A percentile compares a stretch with the other conserved stretches of the same genome.
These are phyloP conservation scores for Starmerella geochares DNA, from an alignment of 805 yeast species.

Conservation along the genomic window DNA sequence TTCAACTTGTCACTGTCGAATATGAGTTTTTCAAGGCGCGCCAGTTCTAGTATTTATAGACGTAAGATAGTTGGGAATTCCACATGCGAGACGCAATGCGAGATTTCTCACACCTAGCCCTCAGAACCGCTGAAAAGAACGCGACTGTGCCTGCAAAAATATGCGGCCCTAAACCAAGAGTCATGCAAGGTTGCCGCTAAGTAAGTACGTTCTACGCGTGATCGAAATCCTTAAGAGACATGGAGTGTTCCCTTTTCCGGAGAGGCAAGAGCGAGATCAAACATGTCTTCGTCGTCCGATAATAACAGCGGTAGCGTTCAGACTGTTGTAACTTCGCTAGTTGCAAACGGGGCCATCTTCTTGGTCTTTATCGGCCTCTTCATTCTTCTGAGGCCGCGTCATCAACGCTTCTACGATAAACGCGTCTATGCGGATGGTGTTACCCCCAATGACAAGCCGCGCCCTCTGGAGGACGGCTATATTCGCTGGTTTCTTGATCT, in stretches of 20 bases:
- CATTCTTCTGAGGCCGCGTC: conserved; percentile 52
- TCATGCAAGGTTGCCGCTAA: not conserved
- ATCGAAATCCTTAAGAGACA: not conserved
- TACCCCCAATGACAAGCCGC: conserved; percentile 41
- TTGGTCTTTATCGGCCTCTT: conserved; percentile 53
- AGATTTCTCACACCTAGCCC: not conserved
- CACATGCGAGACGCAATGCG: not conserved
- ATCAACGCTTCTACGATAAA: conserved; percentile 74
- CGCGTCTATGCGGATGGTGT: conserved; percentile 57
- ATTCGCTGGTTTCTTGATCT: conserved; percentile 61
- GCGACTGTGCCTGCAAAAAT: not conserved
- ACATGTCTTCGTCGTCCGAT: conserved; percentile 3
- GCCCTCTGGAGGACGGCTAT: conserved; percentile 60
- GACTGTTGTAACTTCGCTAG: conserved; percentile 61
- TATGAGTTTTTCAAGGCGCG: too few relatives aligned
- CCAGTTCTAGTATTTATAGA: too few relatives aligned
- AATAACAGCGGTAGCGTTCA: conserved; percentile 20
- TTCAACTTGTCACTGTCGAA: not conserved
- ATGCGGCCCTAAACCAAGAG: conserved; percentile 1
- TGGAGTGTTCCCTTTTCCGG: too few relatives aligned
- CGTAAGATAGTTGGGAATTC: not conserved
- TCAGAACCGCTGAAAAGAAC: not conserved
- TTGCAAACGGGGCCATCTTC: conserved; percentile 58
- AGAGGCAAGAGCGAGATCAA: not conserved
- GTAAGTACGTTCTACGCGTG: not conserved